Base-by-base conservation (phyloP, 2,329 filamentous ascomycete species). In the Chalaropsis thielavioides region DNA sequence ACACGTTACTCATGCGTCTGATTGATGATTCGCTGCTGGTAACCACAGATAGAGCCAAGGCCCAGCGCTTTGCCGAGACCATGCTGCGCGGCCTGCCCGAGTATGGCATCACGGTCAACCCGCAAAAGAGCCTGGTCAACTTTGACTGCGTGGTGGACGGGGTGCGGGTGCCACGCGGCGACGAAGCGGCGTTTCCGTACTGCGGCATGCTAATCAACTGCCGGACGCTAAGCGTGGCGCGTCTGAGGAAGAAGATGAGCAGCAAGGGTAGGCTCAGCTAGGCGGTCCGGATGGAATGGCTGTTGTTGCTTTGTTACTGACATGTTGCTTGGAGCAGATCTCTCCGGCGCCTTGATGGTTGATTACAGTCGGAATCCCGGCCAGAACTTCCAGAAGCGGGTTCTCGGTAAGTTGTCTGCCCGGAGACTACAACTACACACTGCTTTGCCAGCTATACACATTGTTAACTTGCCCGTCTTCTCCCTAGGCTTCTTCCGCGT, bases 1-100 rank as follows among this genome's bases (percentile, higher is more conserved):
- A 62, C 8, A 38, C 61, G 3, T 19, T 63, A 2, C 61, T 63
- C 31, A 63, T 64, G 61, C 65, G 65, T 5, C 31, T 64, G 1
- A 64, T 64, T 51, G 94, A 99, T 70, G 94, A 99, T 71, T 99
- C 97, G 70, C 78, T 97, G 3, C 82, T 99, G 58, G 86, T 99
- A 70, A 96, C 89, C 0, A 84, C 85, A 0, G 80, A 89, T 61
- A 77, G 75, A 63, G 69, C 73, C 7, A 84, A 92, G 70, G 92
- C 90, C 0, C 78, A 79, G 66, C 77, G 76, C 0, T 97, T 99
- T 72, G 79, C 96, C 22, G 77, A 85, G 66, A 80, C 82, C 17
- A 96, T 99, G 92, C 87, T 95, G 70, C 74, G 75, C 0, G 92
- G 92, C 1, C 74, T 94, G 43, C 83, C 87, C 0, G 81, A 85